Evolutionary conservation across 306 rosid genomes (phyloP), one percentile per base, ranked within the genome.

Genomic region (Cucurbita pepo): DNA sequence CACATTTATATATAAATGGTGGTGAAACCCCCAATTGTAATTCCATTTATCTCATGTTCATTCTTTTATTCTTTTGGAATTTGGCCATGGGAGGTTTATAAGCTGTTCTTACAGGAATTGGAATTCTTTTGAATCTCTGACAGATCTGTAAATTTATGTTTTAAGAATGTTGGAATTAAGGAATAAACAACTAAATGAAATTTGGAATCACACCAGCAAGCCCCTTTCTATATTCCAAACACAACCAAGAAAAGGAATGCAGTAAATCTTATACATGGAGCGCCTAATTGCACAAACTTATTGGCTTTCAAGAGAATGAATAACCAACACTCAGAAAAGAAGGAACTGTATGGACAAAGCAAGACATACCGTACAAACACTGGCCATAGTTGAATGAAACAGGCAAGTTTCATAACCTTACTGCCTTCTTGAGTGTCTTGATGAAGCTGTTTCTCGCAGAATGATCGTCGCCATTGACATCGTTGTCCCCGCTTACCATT

Each of bases 341-440:
- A 16, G 38, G 51, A 56, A 7, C 41, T 34, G 75, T 55, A 67
- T 65, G 74, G 62, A 79, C 37, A 54, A 57, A 58, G 19, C 25
- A 40, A 38, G 10, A 38, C 47, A 37, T 8, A 48, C n/a, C 47
- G 7, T 8, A 48, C n/a, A 56, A 36, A 50, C 30, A 37, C 72
- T 56, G 54, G 48, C 81, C 60, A 4, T 53, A 22, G 51, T 13
- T 13, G 72, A 63, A 30, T 13, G 72, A 63, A 69, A 69, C 74
- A 69, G 37, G 47, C n/a, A 18, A 75, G 82, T 53, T 58, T 85
- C 85, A 90, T 69, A 82, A 65, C 72, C 85, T 86, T 50, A 83
- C 86, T 65, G 85, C 90, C 83, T 80, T 88, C 86, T 86, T 90
- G 73, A 90, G 82, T 75, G 89, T 78, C 85, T 83, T 90, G 60